Percentiles rank a stretch among this genome's conserved stretches.
Conservation (phyloP, 495 filamentous ascomycete genomes). For the Annulohypoxylon moriforme region DNA sequence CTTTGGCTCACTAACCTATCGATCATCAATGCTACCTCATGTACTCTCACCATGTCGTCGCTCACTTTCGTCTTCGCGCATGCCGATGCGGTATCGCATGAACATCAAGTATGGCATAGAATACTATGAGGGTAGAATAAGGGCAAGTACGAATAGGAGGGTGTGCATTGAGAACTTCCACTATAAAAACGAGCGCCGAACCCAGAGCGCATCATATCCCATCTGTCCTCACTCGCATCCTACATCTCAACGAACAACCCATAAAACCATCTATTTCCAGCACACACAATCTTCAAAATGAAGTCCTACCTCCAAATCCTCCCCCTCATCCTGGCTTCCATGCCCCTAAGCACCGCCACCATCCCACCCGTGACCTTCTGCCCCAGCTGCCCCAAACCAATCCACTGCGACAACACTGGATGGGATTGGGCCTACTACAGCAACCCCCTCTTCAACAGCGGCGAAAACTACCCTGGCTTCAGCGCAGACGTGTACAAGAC, state of each 20-base stretch:
- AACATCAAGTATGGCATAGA: not conserved
- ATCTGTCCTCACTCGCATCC: not conserved
- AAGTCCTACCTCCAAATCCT: constrained; percentile 7
- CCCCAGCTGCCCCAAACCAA: constrained; percentile 34
- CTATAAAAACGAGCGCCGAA: constrained; percentile 2
- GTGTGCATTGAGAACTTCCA: not conserved
- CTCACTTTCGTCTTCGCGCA: not conserved
- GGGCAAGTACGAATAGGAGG: not conserved
- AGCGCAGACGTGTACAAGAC: constrained; percentile 34
- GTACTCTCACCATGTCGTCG: not conserved
- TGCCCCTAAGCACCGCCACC: constrained; percentile 27
- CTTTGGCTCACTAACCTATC: not conserved
- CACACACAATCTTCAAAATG: not conserved
- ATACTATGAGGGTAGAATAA: not conserved
- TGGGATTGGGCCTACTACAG: constrained; percentile 39
- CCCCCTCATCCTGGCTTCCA: constrained; percentile 25
- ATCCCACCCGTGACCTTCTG: constrained; percentile 20
- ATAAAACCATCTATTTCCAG: not conserved
- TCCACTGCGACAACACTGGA: constrained; percentile 20
- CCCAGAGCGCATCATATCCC: not conserved
- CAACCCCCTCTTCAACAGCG: constrained; percentile 32
- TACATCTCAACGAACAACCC: not conserved
- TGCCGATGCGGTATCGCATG: not conserved
- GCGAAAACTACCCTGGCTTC: constrained; percentile 34
- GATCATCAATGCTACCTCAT: not conserved